phyloP scores from a whole-genome alignment of 495 filamentous ascomycete species.

The Penicillium arizonense region DNA sequence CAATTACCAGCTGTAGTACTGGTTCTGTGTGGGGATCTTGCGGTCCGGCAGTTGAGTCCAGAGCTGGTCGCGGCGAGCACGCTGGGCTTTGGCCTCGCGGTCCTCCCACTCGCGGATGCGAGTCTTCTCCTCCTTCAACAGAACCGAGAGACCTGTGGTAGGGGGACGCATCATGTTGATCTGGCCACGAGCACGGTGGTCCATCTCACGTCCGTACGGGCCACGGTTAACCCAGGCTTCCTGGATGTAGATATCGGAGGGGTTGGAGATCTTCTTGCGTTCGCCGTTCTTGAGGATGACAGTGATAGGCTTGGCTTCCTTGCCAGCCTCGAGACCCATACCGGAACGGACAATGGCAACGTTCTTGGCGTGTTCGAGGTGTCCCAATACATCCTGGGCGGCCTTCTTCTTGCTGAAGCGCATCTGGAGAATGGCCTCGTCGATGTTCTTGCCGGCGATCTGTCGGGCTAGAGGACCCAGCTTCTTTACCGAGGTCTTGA shows the following conservation, averaged over 20 bases:
- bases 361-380: constrained; percentile 75
- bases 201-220: constrained; percentile 48
- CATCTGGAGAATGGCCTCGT: constrained; percentile 94
- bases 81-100: constrained; percentile 68
- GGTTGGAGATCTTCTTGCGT: constrained; percentile 63
- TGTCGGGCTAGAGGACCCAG: constrained; percentile 77
- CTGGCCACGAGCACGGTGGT: constrained; percentile 68
- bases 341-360: constrained; percentile 71
- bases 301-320: constrained; percentile 36
- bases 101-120: constrained; percentile 76
- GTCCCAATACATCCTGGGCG: constrained; percentile 71
- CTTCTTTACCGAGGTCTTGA: constrained; percentile 88
- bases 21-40: constrained; percentile 62
- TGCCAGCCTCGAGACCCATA: constrained; percentile 68
- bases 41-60: constrained; percentile 83
- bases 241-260: constrained; percentile 76
- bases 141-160: constrained; percentile 70
- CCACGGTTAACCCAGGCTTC: constrained; percentile 91
- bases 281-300: constrained; percentile 42
- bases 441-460: constrained; percentile 86
- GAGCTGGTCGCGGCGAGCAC: constrained; percentile 62
- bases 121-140: constrained; percentile 92
- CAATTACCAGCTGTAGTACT: constrained; percentile 82
- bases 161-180: constrained; percentile 62
- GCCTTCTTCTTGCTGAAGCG: constrained; percentile 91